phyloP scores from a whole-genome alignment of 495 filamentous ascomycete species.

The Hypoxylon subgilvum region DNA sequence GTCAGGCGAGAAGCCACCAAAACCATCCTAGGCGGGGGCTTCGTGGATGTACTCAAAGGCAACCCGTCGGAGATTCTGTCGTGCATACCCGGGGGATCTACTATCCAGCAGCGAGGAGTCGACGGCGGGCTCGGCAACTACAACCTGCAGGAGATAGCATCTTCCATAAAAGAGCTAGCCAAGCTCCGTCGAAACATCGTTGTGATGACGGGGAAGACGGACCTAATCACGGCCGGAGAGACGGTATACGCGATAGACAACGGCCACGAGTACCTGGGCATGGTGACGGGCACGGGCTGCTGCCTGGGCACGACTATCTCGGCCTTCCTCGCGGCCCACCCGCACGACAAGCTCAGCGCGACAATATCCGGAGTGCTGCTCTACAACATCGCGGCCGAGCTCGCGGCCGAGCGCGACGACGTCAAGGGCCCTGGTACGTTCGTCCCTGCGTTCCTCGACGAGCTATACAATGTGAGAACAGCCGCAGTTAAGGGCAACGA shows the following conservation, averaged over 20 bases:
- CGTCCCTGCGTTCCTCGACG: constrained; percentile 84
- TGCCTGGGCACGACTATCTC: constrained; percentile 82
- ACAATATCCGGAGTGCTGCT: constrained; percentile 71
- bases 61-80: constrained; percentile 90
- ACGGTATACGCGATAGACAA: constrained; percentile 72
- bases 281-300: constrained; percentile 89
- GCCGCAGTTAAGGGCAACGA: constrained; percentile 55
- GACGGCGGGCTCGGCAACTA: constrained; percentile 72
- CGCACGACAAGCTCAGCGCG: constrained; percentile 69
- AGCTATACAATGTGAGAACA: constrained; percentile 59
- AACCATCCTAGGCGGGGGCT: constrained; percentile 72
- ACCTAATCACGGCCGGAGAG: constrained; percentile 79
- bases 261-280: constrained; percentile 77
- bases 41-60: constrained; percentile 89
- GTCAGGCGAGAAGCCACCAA: constrained; percentile 73
- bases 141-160: constrained; percentile 59
- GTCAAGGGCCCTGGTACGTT: constrained; percentile 86
- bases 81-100: constrained; percentile 66
- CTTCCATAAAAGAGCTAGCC: constrained; percentile 69
- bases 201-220: constrained; percentile 82
- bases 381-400: constrained; percentile 86
- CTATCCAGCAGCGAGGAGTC: constrained; percentile 81
- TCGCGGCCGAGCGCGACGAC: constrained; percentile 65
- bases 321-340: constrained; percentile 67
- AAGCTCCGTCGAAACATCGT: constrained; percentile 71